These are phyloP conservation scores for Cyberlindnera maritima DNA, from an alignment of 805 yeast genomes.

Conservation along the genomic window DNA sequence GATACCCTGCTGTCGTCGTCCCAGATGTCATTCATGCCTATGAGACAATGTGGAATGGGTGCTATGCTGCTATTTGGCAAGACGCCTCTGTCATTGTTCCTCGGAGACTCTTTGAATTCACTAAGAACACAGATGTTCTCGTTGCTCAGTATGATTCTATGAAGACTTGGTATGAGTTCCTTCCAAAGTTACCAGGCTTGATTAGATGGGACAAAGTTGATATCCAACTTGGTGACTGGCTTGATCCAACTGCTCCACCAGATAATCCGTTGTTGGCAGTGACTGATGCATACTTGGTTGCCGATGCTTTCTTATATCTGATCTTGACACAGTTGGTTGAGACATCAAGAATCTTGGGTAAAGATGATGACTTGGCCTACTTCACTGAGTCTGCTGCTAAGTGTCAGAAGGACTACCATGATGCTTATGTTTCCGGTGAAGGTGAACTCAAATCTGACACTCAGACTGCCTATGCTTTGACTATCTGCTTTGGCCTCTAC, in stretches of 20 bases:
- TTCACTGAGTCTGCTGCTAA: constrained; percentile 2
- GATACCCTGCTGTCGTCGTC: constrained; percentile 18
- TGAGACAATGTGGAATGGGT: constrained; percentile 14
- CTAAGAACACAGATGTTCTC: constrained; percentile 13
- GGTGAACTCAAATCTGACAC: constrained; percentile 14
- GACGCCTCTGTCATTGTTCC: constrained; percentile 23
- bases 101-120: constrained; percentile 14
- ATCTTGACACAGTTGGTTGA: constrained; percentile 14
- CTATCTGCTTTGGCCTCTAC: constrained; percentile 14
- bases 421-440: constrained; percentile 11
- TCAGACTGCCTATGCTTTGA: constrained; percentile 20
- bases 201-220: constrained; percentile 16
- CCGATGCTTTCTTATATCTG: constrained; percentile 19
- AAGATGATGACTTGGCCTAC: constrained; percentile 6
- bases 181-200: constrained; percentile 16
- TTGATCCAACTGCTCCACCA: constrained; percentile 24
- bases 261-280: constrained; percentile 16
- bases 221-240: constrained; percentile 20
- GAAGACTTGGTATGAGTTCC: constrained; percentile 21
- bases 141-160: constrained; percentile 18
- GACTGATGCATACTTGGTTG: constrained; percentile 20
- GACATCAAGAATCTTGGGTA: constrained; percentile 9
- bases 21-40: constrained; percentile 17
- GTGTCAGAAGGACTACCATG: constrained; percentile 15
- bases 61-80: constrained; percentile 20